Evolutionary conservation across 345 rosid genomes (phyloP).

Genomic region (Ailanthus altissimus): DNA sequence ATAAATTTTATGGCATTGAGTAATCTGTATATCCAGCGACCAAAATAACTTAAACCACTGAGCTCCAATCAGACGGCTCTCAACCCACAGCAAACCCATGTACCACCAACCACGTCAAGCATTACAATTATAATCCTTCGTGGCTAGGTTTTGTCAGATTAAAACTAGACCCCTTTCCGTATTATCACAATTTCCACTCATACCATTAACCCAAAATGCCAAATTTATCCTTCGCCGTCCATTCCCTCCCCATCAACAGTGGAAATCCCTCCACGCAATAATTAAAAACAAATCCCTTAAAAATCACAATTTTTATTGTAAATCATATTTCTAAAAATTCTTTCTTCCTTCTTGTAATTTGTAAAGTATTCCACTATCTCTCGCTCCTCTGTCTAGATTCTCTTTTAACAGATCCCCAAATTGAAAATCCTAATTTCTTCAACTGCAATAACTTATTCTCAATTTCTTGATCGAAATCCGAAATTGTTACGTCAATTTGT

Average conservation of each 20-base stretch:
- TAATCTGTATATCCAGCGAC: too few species aligned
- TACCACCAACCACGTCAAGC: too few species aligned
- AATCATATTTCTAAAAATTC: neutral
- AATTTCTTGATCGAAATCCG: neutral
- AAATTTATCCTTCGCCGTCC: slow-evolving; percentile 20
- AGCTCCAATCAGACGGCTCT: neutral
- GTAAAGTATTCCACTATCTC: neutral
- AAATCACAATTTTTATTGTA: neutral
- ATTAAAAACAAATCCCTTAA: neutral
- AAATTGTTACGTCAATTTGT: neutral
- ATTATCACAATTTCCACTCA: neutral
- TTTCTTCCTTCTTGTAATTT: slow-evolving; percentile 2
- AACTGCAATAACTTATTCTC: neutral
- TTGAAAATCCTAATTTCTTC: neutral
- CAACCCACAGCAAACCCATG: neutral
- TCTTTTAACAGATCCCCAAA: slow-evolving; percentile 18
- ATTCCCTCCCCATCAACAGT: neutral
- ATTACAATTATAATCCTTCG: neutral
- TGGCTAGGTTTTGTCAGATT: neutral
- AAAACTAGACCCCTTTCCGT: slow-evolving; percentile 8
- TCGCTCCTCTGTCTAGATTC: neutral
- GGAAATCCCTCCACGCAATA: slow-evolving; percentile 7
- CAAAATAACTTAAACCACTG: neutral
- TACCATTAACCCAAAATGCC: too few species aligned
- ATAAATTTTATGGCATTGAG: too few species aligned